A percentile compares a stretch with the other conserved stretches of the same genome.
Conservation (phyloP, 2,329 filamentous ascomycete genomes). For the Penicillium sp. region DNA sequence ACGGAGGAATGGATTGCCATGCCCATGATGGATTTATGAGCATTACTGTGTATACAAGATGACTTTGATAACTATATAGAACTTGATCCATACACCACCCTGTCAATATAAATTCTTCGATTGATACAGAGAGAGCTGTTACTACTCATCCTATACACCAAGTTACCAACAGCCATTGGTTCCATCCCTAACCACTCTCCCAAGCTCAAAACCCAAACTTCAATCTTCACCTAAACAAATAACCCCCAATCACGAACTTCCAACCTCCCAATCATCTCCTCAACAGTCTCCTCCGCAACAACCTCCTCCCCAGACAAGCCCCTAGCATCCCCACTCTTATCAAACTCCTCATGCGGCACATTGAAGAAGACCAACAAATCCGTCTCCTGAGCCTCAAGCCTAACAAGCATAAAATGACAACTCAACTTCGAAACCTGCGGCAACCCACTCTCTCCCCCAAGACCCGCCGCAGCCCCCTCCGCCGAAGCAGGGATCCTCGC, state of each 20-base stretch:
- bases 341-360: slow-evolving; percentile 75
- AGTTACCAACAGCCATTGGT: too few species aligned
- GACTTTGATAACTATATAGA: neutral
- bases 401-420: slow-evolving; percentile 71
- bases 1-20: slow-evolving; percentile 19
- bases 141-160: too few species aligned
- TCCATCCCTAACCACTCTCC: neutral
- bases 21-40: slow-evolving; percentile 17
- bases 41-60: neutral
- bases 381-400: slow-evolving; percentile 69
- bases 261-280: slow-evolving; percentile 64
- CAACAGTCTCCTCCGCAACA: slow-evolving; percentile 33
- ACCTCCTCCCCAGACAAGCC: slow-evolving; percentile 65
- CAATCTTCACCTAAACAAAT: slow-evolving; percentile 48
- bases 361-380: slow-evolving; percentile 85
- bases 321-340: slow-evolving; percentile 64
- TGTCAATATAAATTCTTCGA: too few species aligned
- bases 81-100: slow-evolving; percentile 1
- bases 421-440: slow-evolving; percentile 50
- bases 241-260: slow-evolving; percentile 76
- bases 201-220: neutral
- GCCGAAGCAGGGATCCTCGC: neutral
- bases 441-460: neutral
- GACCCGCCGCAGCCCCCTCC: neutral
- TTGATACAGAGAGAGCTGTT: too few species aligned